Percentiles rank a stretch among this genome's conserved stretches.
Evolutionary conservation across 257 asterid species (phyloP).

Genomic region (Lithospermum erythrorhizon): DNA sequence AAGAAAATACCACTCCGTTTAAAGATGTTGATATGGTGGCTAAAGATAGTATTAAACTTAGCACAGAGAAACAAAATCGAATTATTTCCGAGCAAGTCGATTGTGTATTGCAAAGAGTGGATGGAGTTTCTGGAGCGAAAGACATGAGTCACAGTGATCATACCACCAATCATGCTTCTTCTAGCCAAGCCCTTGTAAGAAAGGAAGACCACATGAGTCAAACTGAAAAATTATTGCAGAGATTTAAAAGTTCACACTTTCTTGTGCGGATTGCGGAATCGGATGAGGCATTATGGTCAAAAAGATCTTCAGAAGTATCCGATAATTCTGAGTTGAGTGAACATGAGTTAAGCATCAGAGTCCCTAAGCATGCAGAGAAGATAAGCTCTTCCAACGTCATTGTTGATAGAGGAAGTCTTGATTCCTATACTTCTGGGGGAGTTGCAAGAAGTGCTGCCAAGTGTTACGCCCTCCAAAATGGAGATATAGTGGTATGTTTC

Average conservation of each 20-base stretch:
- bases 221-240: slow-evolving; percentile 54
- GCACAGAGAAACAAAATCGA: slow-evolving; percentile 43
- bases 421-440: slow-evolving; percentile 78
- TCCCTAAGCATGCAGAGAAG: slow-evolving; percentile 14
- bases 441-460: slow-evolving; percentile 82
- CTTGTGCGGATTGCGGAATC: slow-evolving; percentile 80
- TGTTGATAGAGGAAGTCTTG: slow-evolving; percentile 70
- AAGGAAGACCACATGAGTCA: slow-evolving; percentile 76
- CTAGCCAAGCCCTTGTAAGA: slow-evolving; percentile 79
- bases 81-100: slow-evolving; percentile 22
- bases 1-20: slow-evolving; percentile 86
- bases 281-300: slow-evolving; percentile 81
- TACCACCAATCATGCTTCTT: slow-evolving; percentile 35
- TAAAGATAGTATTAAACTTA: slow-evolving; percentile 54
- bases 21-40: slow-evolving; percentile 84
- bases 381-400: slow-evolving; percentile 38
- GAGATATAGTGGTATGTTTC: slow-evolving; percentile 91
- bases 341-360: slow-evolving; percentile 13
- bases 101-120: slow-evolving; percentile 14
- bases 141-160: slow-evolving; percentile 29
- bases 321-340: slow-evolving; percentile 19
- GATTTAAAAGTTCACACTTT: slow-evolving; percentile 70
- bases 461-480: slow-evolving; percentile 76
- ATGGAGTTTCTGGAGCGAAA: slow-evolving; percentile 22
- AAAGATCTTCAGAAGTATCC: slow-evolving; percentile 21